These are phyloP conservation scores for Magnolia kwangsiensis DNA, from an alignment of 164 flowering plant species.

Conservation along the genomic window DNA sequence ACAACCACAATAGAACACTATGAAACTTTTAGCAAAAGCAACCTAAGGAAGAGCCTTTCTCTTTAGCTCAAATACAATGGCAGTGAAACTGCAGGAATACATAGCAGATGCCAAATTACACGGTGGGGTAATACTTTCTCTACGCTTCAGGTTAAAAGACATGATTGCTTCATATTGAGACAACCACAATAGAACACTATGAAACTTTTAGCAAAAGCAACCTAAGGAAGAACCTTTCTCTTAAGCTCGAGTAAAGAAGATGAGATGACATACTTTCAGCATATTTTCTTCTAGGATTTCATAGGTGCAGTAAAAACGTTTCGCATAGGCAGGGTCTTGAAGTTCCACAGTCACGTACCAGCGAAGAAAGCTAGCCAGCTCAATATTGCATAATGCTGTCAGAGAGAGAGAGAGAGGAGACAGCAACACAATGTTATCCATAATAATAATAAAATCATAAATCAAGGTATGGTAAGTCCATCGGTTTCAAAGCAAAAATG, in stretches of 20 bases:
- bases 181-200: not conserved
- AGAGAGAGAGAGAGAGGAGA: constrained; percentile 3
- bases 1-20: not conserved
- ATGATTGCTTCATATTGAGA: not conserved
- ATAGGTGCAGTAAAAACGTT: constrained; percentile 83
- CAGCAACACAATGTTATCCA: too few species aligned
- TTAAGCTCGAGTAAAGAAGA: not conserved
- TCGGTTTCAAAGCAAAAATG: not conserved
- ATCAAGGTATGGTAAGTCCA: not conserved
- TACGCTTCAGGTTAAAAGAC: too few species aligned
- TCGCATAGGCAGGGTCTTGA: constrained; percentile 92
- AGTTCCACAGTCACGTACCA: constrained; percentile 99
- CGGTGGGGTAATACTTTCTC: not conserved
- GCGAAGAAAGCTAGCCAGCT: constrained; percentile 97
- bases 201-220: not conserved
- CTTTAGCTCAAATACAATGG: not conserved
- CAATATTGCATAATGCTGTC: constrained; percentile 82
- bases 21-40: not conserved
- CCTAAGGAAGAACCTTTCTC: not conserved
- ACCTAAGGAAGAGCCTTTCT: not conserved
- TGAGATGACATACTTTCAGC: constrained; percentile 57
- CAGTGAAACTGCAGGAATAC: not conserved
- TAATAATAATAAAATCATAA: too few species aligned
- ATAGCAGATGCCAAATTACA: not conserved
- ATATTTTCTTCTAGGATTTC: constrained; percentile 89